phyloP scores from a whole-genome alignment of 148 eudicot species.

The Chenopodium berlandieri region DNA sequence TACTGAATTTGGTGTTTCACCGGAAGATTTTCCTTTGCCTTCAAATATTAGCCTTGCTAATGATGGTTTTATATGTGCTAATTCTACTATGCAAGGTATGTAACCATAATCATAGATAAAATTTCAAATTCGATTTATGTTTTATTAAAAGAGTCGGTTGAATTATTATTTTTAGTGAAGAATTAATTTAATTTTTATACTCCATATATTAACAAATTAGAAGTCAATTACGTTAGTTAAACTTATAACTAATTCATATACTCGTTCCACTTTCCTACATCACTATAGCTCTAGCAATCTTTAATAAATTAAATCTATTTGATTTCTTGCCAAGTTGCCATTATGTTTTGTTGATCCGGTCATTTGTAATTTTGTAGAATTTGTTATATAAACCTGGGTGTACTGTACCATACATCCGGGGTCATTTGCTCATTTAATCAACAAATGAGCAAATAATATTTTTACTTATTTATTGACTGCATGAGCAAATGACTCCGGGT shows the following conservation, averaged over 20 bases:
- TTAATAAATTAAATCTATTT: too few relatives aligned
- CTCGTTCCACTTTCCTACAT: not conserved
- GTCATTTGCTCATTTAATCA: too few relatives aligned
- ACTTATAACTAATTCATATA: not conserved
- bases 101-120: not conserved
- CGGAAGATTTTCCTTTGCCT: constrained; percentile 22
- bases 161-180: too few relatives aligned
- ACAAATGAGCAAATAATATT: too few relatives aligned
- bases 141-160: too few relatives aligned
- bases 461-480: too few relatives aligned
- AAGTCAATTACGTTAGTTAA: not conserved
- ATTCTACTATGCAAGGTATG: constrained; percentile 10
- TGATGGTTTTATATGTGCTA: constrained; percentile 23
- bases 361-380: not conserved
- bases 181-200: not conserved
- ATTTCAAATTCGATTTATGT: too few relatives aligned
- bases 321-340: not conserved
- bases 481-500: too few relatives aligned
- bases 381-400: too few relatives aligned
- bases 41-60: constrained; percentile 22
- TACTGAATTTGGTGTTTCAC: constrained; percentile 62
- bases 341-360: not conserved
- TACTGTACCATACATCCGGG: too few relatives aligned
- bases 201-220: not conserved
- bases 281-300: not conserved